Base-by-base conservation (phyloP, 192 early-diverging fungal genomes). In the Geosiphon pyriformis region DNA sequence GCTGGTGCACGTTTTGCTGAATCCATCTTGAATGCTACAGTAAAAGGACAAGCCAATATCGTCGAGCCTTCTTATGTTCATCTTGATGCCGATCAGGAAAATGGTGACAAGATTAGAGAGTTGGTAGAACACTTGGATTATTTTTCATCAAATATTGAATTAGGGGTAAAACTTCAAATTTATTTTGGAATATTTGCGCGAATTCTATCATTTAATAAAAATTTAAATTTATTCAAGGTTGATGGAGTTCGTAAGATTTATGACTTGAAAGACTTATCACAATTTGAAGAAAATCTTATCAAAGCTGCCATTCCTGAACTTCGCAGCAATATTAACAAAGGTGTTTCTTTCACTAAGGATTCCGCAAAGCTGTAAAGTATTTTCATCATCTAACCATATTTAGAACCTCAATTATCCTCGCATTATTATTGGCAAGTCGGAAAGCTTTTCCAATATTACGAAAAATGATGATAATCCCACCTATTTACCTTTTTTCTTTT, bases 261-360 rank as follows among this genome's bases (percentile, higher is more conserved):
- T 70, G 82, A 84, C 23, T 70, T 98, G 58, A 92, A 91, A 29
- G 69, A 82, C 34, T 68, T 95, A 59, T 84, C 87, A 42, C 85
- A 75, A 63, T 95, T 90, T 74, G 96, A 98, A 84, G 77, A 94
- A 80, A 82, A 88, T 60, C 82, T 98, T 27, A 80, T 93, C 70
- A 72, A 85, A 48, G 88, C 78, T 32, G 92, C 90, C 68, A 77
- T 94, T 53, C 89, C 92, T 30, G 94, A 98, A 82, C 87, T 98
- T 58, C 88, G 89, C 85, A 84, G 81, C 69, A 99, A 93, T 85
- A 94, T 96, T 77, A 71, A 70, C 68, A 97, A 97, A 89, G 96
- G 96, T 65, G 48, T 63, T 3, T 34, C 65, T 0, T 77, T 77
- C 32, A 61, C 73, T 57, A 58, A 52, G 1, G 56, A 59, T 35